Conservation (phyloP, 805 yeast species). For the Candida nanaspora region DNA sequence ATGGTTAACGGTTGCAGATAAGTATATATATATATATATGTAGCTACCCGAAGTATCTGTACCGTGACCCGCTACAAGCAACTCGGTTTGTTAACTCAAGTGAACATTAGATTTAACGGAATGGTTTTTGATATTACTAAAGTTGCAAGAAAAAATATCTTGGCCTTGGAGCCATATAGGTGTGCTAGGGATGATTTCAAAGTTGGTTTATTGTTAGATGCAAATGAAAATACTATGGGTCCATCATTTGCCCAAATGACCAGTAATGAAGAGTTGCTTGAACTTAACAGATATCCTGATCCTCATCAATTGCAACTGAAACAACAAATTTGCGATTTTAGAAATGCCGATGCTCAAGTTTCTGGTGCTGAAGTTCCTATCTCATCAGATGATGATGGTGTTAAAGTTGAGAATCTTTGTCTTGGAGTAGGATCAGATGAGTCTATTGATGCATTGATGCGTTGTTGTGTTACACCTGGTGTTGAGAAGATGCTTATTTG, state of each 20-base stretch:
- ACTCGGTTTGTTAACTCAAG: too few relatives aligned
- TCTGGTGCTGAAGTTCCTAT: slow-evolving; percentile 16
- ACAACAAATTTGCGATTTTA: slow-evolving; percentile 57
- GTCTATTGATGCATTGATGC: slow-evolving; percentile 78
- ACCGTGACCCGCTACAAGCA: too few relatives aligned
- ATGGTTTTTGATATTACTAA: slow-evolving; percentile 46
- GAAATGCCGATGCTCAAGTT: slow-evolving; percentile 44
- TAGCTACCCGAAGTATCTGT: too few relatives aligned
- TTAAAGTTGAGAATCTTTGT: slow-evolving; percentile 63
- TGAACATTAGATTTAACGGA: too few relatives aligned
- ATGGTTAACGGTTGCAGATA: too few relatives aligned
- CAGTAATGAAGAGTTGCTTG: slow-evolving; percentile 38
- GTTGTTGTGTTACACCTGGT: slow-evolving; percentile 81
- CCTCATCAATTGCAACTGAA: slow-evolving; percentile 86
- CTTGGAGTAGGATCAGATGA: slow-evolving; percentile 98
- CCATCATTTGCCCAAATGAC: slow-evolving; percentile 53
- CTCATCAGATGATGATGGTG: slow-evolving; percentile 6
- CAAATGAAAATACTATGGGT: slow-evolving; percentile 94
- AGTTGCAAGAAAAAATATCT: slow-evolving; percentile 80
- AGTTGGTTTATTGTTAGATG: slow-evolving; percentile 84
- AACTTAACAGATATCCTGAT: slow-evolving; percentile 90
- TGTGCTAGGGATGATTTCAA: slow-evolving; percentile 96
- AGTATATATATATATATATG: too few relatives aligned
- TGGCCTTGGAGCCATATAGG: slow-evolving; percentile 78
- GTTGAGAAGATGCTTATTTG: slow-evolving; percentile 75